These are phyloP conservation scores for Penicillium alfredii DNA, from an alignment of 495 filamentous ascomycete species.

Conservation along the genomic window DNA sequence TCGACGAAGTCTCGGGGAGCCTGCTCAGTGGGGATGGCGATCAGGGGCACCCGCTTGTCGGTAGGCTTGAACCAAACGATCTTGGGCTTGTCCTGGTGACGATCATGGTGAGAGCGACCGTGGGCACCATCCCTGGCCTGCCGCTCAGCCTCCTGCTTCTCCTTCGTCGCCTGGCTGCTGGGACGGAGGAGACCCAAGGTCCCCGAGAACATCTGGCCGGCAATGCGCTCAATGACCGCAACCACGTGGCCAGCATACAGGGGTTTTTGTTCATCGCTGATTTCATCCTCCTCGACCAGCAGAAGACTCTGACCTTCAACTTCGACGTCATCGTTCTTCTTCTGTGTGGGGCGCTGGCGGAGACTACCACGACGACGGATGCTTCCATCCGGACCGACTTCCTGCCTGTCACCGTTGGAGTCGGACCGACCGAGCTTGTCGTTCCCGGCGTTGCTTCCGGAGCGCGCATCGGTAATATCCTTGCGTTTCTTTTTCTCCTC, in stretches of 20 bases:
- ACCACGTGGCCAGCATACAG: slow-evolving; percentile 96
- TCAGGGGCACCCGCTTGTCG: slow-evolving; percentile 95
- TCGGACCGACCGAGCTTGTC: slow-evolving; percentile 59
- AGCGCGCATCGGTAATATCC: slow-evolving; percentile 89
- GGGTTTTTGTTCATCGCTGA: slow-evolving; percentile 96
- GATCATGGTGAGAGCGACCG: slow-evolving; percentile 70
- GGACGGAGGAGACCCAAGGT: slow-evolving; percentile 89
- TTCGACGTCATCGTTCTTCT: slow-evolving; percentile 99
- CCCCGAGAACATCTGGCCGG: slow-evolving; percentile 98
- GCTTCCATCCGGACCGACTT: slow-evolving; percentile 66
- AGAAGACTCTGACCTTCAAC: slow-evolving; percentile 96
- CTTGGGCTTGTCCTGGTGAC: slow-evolving; percentile 95
- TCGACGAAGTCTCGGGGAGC: slow-evolving; percentile 97
- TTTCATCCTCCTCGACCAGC: slow-evolving; percentile 96
- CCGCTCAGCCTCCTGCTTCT: slow-evolving; percentile 97
- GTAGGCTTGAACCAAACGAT: slow-evolving; percentile 99
- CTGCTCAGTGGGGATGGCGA: slow-evolving; percentile 97
- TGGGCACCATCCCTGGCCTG: slow-evolving; percentile 78
- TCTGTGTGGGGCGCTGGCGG: slow-evolving; percentile 93
- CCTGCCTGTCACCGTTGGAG: slow-evolving; percentile 57
- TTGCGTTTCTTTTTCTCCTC: slow-evolving; percentile 99
- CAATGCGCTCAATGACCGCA: slow-evolving; percentile 92
- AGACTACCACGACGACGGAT: slow-evolving; percentile 90
- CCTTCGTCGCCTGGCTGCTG: slow-evolving; percentile 98
- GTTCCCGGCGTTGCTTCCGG: slow-evolving; percentile 62